These are phyloP conservation scores for Anthracocystis setariae DNA, from an alignment of 1,284 basidiomycete genomes.

Conservation along the genomic window DNA sequence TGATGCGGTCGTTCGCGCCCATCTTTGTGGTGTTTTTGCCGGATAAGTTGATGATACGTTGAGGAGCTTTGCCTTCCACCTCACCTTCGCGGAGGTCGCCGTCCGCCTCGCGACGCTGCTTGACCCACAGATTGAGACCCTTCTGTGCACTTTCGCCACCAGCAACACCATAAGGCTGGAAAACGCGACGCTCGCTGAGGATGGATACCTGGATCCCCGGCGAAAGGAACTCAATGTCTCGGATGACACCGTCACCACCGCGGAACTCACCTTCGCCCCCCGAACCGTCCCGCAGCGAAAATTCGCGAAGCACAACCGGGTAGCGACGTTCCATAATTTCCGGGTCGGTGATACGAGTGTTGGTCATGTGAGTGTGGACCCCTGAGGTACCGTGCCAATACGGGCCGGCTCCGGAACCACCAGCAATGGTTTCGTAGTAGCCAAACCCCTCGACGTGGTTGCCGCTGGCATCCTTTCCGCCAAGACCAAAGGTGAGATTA, in stretches of 20 bases:
- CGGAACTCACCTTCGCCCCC: slow-evolving; percentile 81
- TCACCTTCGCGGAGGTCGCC: slow-evolving; percentile 72
- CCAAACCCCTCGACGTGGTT: slow-evolving; percentile 84
- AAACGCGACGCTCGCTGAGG: slow-evolving; percentile 84
- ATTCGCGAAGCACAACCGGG: slow-evolving; percentile 84
- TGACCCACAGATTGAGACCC: slow-evolving; percentile 90
- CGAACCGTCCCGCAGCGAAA: slow-evolving; percentile 80
- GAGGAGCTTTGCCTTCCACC: slow-evolving; percentile 50
- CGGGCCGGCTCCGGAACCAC: slow-evolving; percentile 88
- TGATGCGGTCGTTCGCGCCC: slow-evolving; percentile 81
- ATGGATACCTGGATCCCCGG: slow-evolving; percentile 82
- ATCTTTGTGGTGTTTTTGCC: slow-evolving; percentile 87
- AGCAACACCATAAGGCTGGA: slow-evolving; percentile 87
- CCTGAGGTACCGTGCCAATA: slow-evolving; percentile 79
- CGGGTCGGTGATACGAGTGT: slow-evolving; percentile 80
- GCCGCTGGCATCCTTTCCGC: slow-evolving; percentile 84
- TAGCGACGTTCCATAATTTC: slow-evolving; percentile 92
- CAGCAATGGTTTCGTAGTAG: slow-evolving; percentile 96
- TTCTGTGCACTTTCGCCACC: slow-evolving; percentile 81
- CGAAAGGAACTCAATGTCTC: slow-evolving; percentile 88
- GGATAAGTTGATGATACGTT: slow-evolving; percentile 84
- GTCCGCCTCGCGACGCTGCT: slow-evolving; percentile 77
- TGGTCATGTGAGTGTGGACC: slow-evolving; percentile 81
- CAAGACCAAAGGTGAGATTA: slow-evolving; percentile 88
- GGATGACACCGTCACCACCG: slow-evolving; percentile 87